These are phyloP conservation scores for Austropuccinia psidii DNA, from an alignment of 1,284 basidiomycete genomes.

Conservation along the genomic window DNA sequence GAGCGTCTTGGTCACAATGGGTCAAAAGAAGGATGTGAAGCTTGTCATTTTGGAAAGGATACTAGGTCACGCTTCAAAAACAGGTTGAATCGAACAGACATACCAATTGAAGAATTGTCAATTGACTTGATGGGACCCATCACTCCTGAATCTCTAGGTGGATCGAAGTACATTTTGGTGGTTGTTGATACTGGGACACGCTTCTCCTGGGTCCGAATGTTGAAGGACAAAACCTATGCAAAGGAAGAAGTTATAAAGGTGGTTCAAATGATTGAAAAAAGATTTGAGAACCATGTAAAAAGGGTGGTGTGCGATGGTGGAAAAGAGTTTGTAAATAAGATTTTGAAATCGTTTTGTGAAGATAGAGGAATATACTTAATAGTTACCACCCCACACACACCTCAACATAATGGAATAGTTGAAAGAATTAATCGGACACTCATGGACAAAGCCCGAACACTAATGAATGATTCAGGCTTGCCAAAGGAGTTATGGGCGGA, in stretches of 20 bases:
- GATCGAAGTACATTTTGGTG: background rate
- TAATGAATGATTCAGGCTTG: background rate
- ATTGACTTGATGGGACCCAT: slow-evolving; percentile 11
- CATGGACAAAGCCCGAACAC: background rate
- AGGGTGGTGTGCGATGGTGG: slow-evolving; percentile 4
- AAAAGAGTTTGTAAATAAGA: background rate
- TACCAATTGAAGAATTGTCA: slow-evolving; percentile 1
- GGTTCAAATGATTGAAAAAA: background rate
- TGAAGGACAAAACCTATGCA: background rate
- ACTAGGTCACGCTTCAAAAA: too few relatives aligned
- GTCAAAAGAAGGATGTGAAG: background rate
- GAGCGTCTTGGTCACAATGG: too few relatives aligned
- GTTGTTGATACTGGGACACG: background rate
- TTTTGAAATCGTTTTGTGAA: too few relatives aligned
- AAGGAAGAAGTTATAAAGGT: background rate
- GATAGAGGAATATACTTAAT: background rate
- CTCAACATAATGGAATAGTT: slow-evolving; percentile 5
- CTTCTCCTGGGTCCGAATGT: background rate
- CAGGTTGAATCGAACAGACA: background rate
- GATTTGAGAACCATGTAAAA: background rate
- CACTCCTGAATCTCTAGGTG: background rate
- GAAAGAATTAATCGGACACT: background rate
- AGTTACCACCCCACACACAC: background rate
- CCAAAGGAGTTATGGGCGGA: background rate
- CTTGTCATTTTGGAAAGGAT: background rate